These are phyloP conservation scores for Ogataea wickerhamii DNA, from an alignment of 805 yeast genomes.

Conservation along the genomic window DNA sequence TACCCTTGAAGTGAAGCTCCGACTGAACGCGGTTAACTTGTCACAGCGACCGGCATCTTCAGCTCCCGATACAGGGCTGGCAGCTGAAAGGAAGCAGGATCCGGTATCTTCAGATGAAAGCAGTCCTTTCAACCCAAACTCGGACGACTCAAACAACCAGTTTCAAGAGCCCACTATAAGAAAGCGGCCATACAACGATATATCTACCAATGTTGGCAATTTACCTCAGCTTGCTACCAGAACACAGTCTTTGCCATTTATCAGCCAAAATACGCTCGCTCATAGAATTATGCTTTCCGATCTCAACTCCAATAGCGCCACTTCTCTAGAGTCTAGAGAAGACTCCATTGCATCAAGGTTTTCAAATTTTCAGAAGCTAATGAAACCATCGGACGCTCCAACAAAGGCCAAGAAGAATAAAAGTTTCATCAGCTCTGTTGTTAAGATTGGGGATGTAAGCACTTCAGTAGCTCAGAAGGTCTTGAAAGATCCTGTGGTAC, in stretches of 20 bases:
- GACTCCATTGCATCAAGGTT: slow-evolving; percentile 30
- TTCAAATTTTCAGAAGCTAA: slow-evolving; percentile 28
- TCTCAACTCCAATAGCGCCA: slow-evolving; percentile 5
- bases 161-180: slow-evolving; percentile 13
- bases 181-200: slow-evolving; percentile 3
- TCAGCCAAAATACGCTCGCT: slow-evolving; percentile 30
- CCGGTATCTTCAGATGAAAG: slow-evolving; percentile 3
- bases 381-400: slow-evolving; percentile 24
- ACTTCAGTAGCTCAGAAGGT: slow-evolving; percentile 13
- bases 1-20: slow-evolving; percentile 55
- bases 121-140: slow-evolving; percentile 7
- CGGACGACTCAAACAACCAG: slow-evolving; percentile 8
- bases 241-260: slow-evolving; percentile 35
- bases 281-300: slow-evolving; percentile 32
- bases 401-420: slow-evolving; percentile 30
- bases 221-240: slow-evolving; percentile 32
- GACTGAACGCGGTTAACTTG: slow-evolving; percentile 35
- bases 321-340: slow-evolving; percentile 23
- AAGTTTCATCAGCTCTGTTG: slow-evolving; percentile 30
- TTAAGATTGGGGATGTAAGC: slow-evolving; percentile 29
- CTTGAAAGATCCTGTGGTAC: slow-evolving; percentile 8
- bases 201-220: slow-evolving; percentile 7
- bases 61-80: slow-evolving; percentile 5
- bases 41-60: slow-evolving; percentile 10
- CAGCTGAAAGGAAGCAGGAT: slow-evolving; percentile 13